phyloP scores from a whole-genome alignment of 257 asterid genomes.

The Capsicum pubescens region DNA sequence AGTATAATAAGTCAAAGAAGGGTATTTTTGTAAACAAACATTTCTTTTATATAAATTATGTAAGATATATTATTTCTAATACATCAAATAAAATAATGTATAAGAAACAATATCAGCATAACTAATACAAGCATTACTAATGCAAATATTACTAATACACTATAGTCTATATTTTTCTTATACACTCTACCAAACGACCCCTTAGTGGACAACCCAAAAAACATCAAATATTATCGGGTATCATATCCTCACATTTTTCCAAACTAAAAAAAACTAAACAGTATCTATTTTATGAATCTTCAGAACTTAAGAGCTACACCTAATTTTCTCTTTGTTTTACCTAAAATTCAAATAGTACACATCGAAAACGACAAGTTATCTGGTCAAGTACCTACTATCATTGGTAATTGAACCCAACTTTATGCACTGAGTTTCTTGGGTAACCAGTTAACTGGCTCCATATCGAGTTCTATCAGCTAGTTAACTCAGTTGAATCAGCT shows the following conservation, averaged over 20 bases:
- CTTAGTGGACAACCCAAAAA: not conserved
- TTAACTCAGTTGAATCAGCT: slow-evolving; percentile 22
- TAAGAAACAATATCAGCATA: too few relatives aligned
- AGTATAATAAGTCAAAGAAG: too few relatives aligned
- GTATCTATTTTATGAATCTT: not conserved
- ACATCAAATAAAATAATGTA: too few relatives aligned
- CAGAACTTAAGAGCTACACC: slow-evolving; percentile 31
- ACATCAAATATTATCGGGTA: slow-evolving; percentile 13
- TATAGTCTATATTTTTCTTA: too few relatives aligned
- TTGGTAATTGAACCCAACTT: slow-evolving; percentile 31
- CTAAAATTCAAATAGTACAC: not conserved
- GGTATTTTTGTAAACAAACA: too few relatives aligned
- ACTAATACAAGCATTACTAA: too few relatives aligned
- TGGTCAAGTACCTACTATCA: slow-evolving; percentile 24
- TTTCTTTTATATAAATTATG: too few relatives aligned
- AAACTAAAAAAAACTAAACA: slow-evolving; percentile 26
- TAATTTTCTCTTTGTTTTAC: not conserved
- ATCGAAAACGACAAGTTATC: slow-evolving; percentile 25
- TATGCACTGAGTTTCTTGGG: not conserved
- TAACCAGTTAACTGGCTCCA: slow-evolving; percentile 31
- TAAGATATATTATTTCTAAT: too few relatives aligned
- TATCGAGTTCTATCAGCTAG: slow-evolving; percentile 28
- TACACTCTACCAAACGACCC: too few relatives aligned
- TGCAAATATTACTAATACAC: too few relatives aligned
- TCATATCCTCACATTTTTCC: slow-evolving; percentile 31